Base-by-base conservation (phyloP, 164 flowering plant genomes). In the Magnolia sinica region DNA sequence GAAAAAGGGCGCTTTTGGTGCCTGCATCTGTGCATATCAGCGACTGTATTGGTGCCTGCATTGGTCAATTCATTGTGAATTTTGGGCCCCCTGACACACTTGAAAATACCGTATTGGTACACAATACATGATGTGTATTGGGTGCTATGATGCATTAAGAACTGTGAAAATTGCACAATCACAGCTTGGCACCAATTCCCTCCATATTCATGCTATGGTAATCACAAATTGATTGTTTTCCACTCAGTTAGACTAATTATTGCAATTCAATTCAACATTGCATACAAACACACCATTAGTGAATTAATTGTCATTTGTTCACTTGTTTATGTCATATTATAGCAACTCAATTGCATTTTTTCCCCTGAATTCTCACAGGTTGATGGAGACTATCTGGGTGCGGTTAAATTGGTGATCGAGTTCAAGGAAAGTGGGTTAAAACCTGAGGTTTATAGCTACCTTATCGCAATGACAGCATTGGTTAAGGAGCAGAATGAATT, bases 381-480 rank as follows among this genome's bases (percentile, higher is more conserved):
- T 73, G 97, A 92, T 24, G 98, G 98, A 24, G 79, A 87, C 73
- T 92, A 89, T 76, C 76, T 73, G 23, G 91, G 79, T 70, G 93
- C 93, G 6, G 86, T 88, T 68, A 89, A 86, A 59, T 79, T 93
- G 84, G 93, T 95, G 76, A 87, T 90, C 8, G 80, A 89, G 71
- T 84, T 92, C 16, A 85, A 84, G 78, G 93, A 93, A 73, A 80
- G 86, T 74, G 98, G 93, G 45, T 81, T 95, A 76, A 87, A 86
- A 81, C 98, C 98, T 49, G 98, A 91, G 87, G 86, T 85, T 14
- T 93, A 93, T 79, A 90, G 96, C 87, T 91, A 93, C 82, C 88
- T 93, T 67, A 90, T 95, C 77, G 98, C 94, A 68, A 89, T 95
- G 98, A 92, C 98, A 64, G 97, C 98, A n/a, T 87, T 93, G 51